Evolutionary conservation across 192 early-diverging fungal species (phyloP).

Genomic region (Lunasporangiospora selenospora): DNA sequence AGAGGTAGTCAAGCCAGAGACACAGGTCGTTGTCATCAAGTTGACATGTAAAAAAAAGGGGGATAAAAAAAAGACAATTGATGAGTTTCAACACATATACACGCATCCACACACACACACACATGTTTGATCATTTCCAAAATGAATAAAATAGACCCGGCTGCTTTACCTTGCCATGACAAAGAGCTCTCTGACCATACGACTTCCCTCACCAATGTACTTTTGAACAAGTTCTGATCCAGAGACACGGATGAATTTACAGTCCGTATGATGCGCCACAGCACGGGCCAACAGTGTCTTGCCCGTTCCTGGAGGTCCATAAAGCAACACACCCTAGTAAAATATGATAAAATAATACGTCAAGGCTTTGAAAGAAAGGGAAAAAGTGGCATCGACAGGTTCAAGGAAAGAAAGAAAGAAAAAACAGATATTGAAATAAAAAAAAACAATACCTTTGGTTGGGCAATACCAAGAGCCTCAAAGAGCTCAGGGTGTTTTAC

Average conservation of each 20-base stretch:
- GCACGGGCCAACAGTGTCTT: slow-evolving; percentile 90
- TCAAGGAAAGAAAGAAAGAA: background rate
- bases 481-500: slow-evolving; percentile 99
- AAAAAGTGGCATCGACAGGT: background rate
- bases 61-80: background rate
- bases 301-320: slow-evolving; percentile 89
- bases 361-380: background rate
- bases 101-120: no score
- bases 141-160: background rate
- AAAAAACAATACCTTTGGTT: slow-evolving; percentile 78
- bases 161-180: slow-evolving; percentile 77
- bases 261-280: slow-evolving; percentile 93
- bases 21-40: no score
- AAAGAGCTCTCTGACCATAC: slow-evolving; percentile 91
- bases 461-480: slow-evolving; percentile 97
- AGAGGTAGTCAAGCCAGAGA: background rate
- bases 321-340: slow-evolving; percentile 84
- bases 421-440: background rate
- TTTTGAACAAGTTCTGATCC: slow-evolving; percentile 92
- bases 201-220: slow-evolving; percentile 92
- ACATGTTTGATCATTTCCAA: no score
- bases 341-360: slow-evolving; percentile 3
- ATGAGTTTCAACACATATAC: no score
- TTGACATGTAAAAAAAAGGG: background rate
- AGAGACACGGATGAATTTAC: slow-evolving; percentile 90